Evolutionary conservation across 495 filamentous ascomycete species (phyloP).

Genomic region (Penicillium flavigenum): DNA sequence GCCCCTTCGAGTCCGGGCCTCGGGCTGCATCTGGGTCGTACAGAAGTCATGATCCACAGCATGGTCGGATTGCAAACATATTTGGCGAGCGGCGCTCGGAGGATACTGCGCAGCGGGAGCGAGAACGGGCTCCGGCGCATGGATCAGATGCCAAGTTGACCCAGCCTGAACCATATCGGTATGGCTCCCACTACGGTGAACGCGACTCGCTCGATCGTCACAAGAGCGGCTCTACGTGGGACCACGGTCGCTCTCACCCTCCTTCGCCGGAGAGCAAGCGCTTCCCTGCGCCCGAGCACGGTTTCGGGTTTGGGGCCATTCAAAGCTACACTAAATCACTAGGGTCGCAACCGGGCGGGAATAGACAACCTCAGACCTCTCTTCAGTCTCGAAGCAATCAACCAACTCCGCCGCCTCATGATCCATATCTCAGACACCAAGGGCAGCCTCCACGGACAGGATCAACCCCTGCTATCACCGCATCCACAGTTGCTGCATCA

Average conservation of each 20-base stretch:
- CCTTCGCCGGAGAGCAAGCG: conserved; percentile 44
- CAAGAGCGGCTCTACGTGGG: conserved; percentile 36
- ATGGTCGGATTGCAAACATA: conserved; percentile 32
- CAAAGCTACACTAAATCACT: conserved; percentile 51
- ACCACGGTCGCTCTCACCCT: conserved; percentile 42
- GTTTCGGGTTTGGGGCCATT: conserved; percentile 48
- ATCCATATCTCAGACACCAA: conserved; percentile 36
- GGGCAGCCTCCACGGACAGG: conserved; percentile 34
- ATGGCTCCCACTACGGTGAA: conserved; percentile 37
- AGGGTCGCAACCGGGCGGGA: conserved; percentile 42
- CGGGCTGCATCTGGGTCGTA: conserved; percentile 30
- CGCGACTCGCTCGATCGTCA: conserved; percentile 34
- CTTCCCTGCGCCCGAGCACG: conserved; percentile 34
- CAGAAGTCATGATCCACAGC: conserved; percentile 32
- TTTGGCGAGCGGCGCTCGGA: conserved; percentile 49
- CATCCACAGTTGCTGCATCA: conserved; percentile 25
- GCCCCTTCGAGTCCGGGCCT: conserved; percentile 27
- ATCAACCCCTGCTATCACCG: conserved; percentile 19
- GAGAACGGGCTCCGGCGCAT: conserved; percentile 33
- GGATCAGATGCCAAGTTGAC: conserved; percentile 35
- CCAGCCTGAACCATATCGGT: conserved; percentile 25
- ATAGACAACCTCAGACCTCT: conserved; percentile 33
- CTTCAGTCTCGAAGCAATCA: conserved; percentile 39
- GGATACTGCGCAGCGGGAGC: conserved; percentile 40
- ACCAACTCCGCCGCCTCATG: conserved; percentile 37